These are phyloP conservation scores for Cyclostephanos invisitatus DNA, from an alignment of 108 stramenopile genomes.

Conservation along the genomic window DNA sequence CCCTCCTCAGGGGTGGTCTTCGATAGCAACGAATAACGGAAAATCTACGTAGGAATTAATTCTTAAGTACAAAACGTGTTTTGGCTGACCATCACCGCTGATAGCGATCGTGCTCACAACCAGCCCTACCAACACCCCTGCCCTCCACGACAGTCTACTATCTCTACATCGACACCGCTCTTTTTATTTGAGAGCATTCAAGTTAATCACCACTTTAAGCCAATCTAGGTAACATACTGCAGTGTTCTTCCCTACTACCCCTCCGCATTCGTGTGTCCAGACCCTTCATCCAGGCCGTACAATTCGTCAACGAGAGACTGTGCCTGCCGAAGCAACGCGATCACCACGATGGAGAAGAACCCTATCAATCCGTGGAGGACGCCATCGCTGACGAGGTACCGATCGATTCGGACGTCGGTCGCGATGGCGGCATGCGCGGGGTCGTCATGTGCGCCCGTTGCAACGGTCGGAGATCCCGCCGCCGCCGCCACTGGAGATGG, in stretches of 20 bases:
- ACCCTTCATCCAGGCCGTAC: conserved; percentile 12
- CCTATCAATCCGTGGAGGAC: conserved; percentile 45
- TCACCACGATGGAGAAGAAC: conserved; percentile 24
- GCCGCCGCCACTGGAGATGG: not conserved
- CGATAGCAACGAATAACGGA: too few relatives aligned
- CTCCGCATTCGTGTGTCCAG: not conserved
- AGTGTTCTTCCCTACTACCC: not conserved
- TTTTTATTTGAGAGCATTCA: too few relatives aligned
- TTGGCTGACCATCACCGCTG: too few relatives aligned
- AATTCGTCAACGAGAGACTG: conserved; percentile 37
- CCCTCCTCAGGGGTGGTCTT: too few relatives aligned
- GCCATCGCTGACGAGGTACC: conserved; percentile 23
- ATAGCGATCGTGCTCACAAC: too few relatives aligned
- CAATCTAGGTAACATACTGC: not conserved
- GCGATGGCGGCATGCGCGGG: not conserved
- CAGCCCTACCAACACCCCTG: too few relatives aligned
- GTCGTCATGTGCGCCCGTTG: not conserved
- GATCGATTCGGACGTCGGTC: not conserved
- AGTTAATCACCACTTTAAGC: too few relatives aligned
- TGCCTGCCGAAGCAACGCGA: conserved; percentile 30
- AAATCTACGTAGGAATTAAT: too few relatives aligned
- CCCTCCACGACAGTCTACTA: too few relatives aligned
- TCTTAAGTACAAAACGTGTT: too few relatives aligned
- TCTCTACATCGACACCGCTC: too few relatives aligned
- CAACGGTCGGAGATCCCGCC: not conserved